Percentiles rank a stretch among this genome's conserved stretches.
phyloP scores from a whole-genome alignment of 2,329 filamentous ascomycete species.

The Cladobotryum mycophilum region DNA sequence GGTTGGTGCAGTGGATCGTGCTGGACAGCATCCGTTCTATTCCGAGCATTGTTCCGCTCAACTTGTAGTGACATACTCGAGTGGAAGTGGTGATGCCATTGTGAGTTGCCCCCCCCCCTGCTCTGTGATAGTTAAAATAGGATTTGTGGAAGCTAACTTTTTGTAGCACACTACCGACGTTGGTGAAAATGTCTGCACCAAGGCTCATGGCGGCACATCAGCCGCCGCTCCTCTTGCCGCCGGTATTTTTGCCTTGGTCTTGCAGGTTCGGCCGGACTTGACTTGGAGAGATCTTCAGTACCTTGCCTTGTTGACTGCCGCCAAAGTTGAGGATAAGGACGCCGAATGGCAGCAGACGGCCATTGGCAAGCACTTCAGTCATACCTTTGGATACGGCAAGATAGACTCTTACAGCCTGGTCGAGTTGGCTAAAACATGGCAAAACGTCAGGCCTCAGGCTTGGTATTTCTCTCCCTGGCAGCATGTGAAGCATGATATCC shows the following conservation, averaged over 20 bases:
- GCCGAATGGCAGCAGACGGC: conserved; percentile 77
- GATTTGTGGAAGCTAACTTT: conserved; percentile 1
- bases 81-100: conserved; percentile 80
- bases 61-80: conserved; percentile 93
- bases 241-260: conserved; percentile 82
- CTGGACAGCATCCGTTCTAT: conserved; percentile 87
- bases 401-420: conserved; percentile 83
- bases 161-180: conserved; percentile 85
- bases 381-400: conserved; percentile 94
- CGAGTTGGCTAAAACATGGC: conserved; percentile 77
- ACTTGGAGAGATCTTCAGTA: conserved; percentile 95
- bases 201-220: conserved; percentile 86
- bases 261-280: conserved; percentile 78
- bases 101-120: conserved; percentile 39
- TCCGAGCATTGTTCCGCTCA: conserved; percentile 95
- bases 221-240: conserved; percentile 90
- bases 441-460: conserved; percentile 86
- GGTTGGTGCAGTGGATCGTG: conserved; percentile 84
- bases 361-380: conserved; percentile 82
- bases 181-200: conserved; percentile 71
- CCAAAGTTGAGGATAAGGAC: conserved; percentile 63
- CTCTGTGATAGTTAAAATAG: background rate
- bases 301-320: conserved; percentile 75
- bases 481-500: conserved; percentile 78
- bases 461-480: conserved; percentile 95